These are phyloP conservation scores for Ascochyta fabae DNA, from an alignment of 2,329 filamentous ascomycete genomes.

Conservation along the genomic window DNA sequence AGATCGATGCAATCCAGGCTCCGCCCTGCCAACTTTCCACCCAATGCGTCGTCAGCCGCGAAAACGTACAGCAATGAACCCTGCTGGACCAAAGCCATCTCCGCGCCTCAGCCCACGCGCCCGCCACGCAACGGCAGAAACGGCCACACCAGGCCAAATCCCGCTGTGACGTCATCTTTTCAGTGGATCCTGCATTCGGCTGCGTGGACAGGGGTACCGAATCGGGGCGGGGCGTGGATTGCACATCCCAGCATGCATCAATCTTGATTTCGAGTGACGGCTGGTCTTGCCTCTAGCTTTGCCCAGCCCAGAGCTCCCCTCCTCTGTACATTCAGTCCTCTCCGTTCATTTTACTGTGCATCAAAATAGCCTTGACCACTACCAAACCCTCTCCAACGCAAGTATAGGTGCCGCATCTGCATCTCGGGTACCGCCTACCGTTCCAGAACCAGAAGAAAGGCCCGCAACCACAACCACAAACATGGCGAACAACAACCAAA, in stretches of 20 bases:
- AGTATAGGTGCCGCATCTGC: conserved; percentile 16
- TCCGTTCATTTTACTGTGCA: conserved; percentile 6
- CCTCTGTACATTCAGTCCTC: conserved; percentile 17
- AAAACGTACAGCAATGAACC: conserved; percentile 16
- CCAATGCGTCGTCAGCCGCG: conserved; percentile 26
- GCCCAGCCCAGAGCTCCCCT: conserved; percentile 13
- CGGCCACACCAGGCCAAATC: conserved; percentile 13
- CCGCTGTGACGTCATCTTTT: conserved; percentile 32
- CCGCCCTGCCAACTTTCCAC: conserved; percentile 31
- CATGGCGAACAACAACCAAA: conserved; percentile 41
- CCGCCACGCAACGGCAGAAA: conserved; percentile 17
- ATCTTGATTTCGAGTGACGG: conserved; percentile 47
- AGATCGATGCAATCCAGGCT: conserved; percentile 4
- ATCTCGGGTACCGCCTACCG: conserved; percentile 8
- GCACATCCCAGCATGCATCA: conserved; percentile 34
- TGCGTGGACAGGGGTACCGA: conserved; percentile 8
- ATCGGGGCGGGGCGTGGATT: conserved; percentile 21
- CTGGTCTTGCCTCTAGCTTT: conserved; percentile 20
- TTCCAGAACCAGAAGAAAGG: conserved; percentile 9
- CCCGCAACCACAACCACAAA: conserved; percentile 5
- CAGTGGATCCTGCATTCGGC: conserved; percentile 13
- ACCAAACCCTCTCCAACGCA: conserved; percentile 5
- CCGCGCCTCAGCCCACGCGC: conserved; percentile 10
- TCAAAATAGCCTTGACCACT: conserved; percentile 4
- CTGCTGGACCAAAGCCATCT: conserved; percentile 1